Evolutionary conservation across 345 rosid species (phyloP).

Genomic region (Lumnitzera racemosa): DNA sequence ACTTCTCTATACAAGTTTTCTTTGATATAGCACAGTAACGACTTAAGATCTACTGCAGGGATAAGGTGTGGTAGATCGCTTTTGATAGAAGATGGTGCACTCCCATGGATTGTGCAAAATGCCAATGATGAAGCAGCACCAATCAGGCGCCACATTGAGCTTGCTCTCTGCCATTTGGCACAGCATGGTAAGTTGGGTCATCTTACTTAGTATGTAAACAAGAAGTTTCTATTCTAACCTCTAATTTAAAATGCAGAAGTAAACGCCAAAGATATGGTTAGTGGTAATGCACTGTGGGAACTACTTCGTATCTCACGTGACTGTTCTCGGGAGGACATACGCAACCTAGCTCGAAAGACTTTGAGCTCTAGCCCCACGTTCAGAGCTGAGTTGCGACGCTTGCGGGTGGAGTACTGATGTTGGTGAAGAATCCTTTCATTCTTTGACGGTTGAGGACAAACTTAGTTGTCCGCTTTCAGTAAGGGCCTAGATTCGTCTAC

Average conservation of each 20-base stretch:
- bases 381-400: conserved; percentile 56
- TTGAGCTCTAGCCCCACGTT: conserved; percentile 57
- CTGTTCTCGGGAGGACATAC: conserved; percentile 90
- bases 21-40: no score
- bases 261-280: conserved; percentile 87
- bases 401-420: conserved; percentile 55
- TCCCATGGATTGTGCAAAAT: conserved; percentile 96
- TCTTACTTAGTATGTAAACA: not conserved
- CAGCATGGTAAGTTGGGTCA: conserved; percentile 62
- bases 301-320: conserved; percentile 84
- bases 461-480: not conserved
- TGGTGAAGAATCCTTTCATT: not conserved
- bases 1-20: no score
- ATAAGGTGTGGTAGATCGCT: conserved; percentile 69
- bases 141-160: conserved; percentile 94
- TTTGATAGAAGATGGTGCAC: conserved; percentile 85
- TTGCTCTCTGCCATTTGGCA: conserved; percentile 93
- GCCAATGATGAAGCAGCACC: conserved; percentile 84
- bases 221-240: not conserved
- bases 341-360: conserved; percentile 77
- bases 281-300: conserved; percentile 95
- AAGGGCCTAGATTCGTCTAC: no score
- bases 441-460: not conserved
- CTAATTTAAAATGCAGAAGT: conserved; percentile 46
- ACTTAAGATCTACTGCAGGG: conserved; percentile 29